Evolutionary conservation across 352 stramenopile species (phyloP).

Genomic region (Pythium utonaiense): DNA sequence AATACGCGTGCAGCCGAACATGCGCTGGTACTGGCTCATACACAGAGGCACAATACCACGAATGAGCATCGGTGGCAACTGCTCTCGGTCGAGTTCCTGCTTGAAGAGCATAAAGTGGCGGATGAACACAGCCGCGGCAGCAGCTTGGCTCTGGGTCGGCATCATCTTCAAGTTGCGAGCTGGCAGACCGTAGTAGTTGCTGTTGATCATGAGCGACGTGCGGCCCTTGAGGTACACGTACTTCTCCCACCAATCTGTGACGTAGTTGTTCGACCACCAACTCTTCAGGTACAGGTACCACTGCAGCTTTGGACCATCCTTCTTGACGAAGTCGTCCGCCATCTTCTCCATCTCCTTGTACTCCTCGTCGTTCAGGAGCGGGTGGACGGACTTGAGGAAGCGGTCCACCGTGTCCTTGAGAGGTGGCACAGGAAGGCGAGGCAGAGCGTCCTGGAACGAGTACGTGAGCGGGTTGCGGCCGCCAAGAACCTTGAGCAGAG

Average conservation of each 20-base stretch:
- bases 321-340: slow-evolving; percentile 82
- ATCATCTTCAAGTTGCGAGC: slow-evolving; percentile 58
- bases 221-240: slow-evolving; percentile 88
- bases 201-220: slow-evolving; percentile 90
- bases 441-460: slow-evolving; percentile 90
- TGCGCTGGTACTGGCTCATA: slow-evolving; percentile 89
- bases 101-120: slow-evolving; percentile 88
- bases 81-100: slow-evolving; percentile 80
- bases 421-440: slow-evolving; percentile 88
- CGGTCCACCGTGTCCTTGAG: slow-evolving; percentile 91
- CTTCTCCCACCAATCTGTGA: slow-evolving; percentile 90
- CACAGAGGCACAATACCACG: slow-evolving; percentile 85
- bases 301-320: slow-evolving; percentile 88
- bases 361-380: slow-evolving; percentile 83
- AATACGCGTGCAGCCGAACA: slow-evolving; percentile 89
- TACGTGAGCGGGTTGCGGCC: slow-evolving; percentile 85
- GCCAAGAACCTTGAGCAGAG: slow-evolving; percentile 77
- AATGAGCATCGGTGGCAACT: slow-evolving; percentile 77
- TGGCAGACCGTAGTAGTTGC: slow-evolving; percentile 89
- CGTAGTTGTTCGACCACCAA: slow-evolving; percentile 88
- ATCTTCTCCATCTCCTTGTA: slow-evolving; percentile 86
- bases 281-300: slow-evolving; percentile 90
- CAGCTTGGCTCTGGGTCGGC: slow-evolving; percentile 53
- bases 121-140: slow-evolving; percentile 62
- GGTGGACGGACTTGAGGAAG: slow-evolving; percentile 92